A percentile compares a stretch with the other conserved stretches of the same genome.
These are phyloP conservation scores for Boletus subparvulus DNA, from an alignment of 768 basidiomycete species.

Conservation along the genomic window DNA sequence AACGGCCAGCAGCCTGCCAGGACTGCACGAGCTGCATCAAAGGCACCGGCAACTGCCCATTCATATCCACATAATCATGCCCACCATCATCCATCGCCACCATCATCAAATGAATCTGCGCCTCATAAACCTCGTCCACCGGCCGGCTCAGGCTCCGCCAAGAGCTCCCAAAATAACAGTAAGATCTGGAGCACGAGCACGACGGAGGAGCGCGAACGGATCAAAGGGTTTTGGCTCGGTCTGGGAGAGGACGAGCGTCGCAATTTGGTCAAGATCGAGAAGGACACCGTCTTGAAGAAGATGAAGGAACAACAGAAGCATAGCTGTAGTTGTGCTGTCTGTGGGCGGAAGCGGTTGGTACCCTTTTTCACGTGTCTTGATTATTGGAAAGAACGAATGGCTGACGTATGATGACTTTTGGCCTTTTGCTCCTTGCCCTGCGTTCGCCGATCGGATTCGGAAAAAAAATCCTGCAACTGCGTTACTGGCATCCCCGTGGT, in stretches of 20 bases:
- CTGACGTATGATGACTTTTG: slow-evolving; percentile 25
- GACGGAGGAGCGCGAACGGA: slow-evolving; percentile 91
- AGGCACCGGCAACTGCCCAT: slow-evolving; percentile 55
- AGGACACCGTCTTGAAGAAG: slow-evolving; percentile 95
- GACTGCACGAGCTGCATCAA: slow-evolving; percentile 53
- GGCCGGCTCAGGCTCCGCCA: slow-evolving; percentile 23
- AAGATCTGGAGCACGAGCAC: slow-evolving; percentile 96
- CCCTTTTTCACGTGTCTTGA: slow-evolving; percentile 29
- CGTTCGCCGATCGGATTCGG: slow-evolving; percentile 19
- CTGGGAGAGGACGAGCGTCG: slow-evolving; percentile 89
- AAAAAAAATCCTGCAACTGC: slow-evolving; percentile 13
- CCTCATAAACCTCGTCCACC: slow-evolving; percentile 34
- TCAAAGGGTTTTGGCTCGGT: slow-evolving; percentile 97
- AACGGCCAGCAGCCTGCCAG: slow-evolving; percentile 35
- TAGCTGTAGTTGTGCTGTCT: slow-evolving; percentile 92
- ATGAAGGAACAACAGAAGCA: slow-evolving; percentile 99
- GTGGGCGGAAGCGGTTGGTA: slow-evolving; percentile 92
- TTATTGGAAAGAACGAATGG: slow-evolving; percentile 13
- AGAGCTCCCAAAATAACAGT: slow-evolving; percentile 46
- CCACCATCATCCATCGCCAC: slow-evolving; percentile 54
- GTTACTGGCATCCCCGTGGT: slow-evolving; percentile 11
- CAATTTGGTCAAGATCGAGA: slow-evolving; percentile 94
- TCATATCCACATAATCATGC: slow-evolving; percentile 49
- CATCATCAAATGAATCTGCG: slow-evolving; percentile 36
- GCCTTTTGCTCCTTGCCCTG: slow-evolving; percentile 19